Evolutionary conservation across 2,329 filamentous ascomycete genomes (phyloP).

Genomic region (Curvularia hawaiiensis): DNA sequence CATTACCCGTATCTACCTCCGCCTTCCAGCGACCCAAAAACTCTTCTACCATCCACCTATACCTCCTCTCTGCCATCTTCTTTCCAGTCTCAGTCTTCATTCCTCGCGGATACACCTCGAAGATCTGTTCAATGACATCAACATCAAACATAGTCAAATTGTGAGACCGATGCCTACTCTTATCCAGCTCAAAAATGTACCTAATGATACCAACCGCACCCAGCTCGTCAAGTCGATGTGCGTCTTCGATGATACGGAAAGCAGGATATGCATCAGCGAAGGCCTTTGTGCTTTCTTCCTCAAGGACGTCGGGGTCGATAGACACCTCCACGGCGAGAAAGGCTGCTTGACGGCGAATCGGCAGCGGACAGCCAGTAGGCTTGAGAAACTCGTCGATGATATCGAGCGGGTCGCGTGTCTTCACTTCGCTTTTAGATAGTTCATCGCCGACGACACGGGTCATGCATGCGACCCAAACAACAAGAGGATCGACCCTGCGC

Average conservation of each 20-base stretch:
- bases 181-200: neutral
- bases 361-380: neutral
- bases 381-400: neutral
- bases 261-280: neutral
- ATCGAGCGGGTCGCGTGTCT: neutral
- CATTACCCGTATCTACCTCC: neutral
- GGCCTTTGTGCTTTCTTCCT: neutral
- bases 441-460: neutral
- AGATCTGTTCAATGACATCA: neutral
- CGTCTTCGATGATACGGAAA: conserved; percentile 1
- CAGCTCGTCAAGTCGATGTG: neutral
- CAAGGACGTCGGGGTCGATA: neutral
- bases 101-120: neutral
- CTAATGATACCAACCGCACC: neutral
- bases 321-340: neutral
- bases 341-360: neutral
- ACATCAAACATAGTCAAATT: neutral
- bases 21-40: neutral
- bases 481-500: neutral
- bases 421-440: too few species aligned
- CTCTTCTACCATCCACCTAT: neutral
- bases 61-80: neutral
- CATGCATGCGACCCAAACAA: conserved; percentile 1
- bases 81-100: conserved; percentile 3
- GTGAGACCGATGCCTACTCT: neutral